Percentiles rank a stretch among this genome's conserved stretches.
Evolutionary conservation across 1,139 yeast genomes (phyloP).

Genomic region (Sugiyamaella neomexicana): DNA sequence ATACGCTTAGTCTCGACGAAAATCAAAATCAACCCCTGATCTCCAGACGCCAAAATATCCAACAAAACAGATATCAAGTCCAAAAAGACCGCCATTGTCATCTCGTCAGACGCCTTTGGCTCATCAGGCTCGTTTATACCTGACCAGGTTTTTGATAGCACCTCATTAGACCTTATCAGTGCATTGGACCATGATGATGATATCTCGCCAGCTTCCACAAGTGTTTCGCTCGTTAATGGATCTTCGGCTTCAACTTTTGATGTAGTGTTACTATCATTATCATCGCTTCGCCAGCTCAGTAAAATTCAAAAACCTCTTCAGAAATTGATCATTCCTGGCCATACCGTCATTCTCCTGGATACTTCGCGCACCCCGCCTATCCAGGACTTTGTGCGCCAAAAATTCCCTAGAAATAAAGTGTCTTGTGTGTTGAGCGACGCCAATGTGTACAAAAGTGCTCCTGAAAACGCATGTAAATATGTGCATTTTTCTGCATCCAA

Average conservation of each 20-base stretch:
- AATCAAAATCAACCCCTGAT: slow-evolving; percentile 80
- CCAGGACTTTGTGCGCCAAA: slow-evolving; percentile 33
- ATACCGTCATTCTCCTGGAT: slow-evolving; percentile 37
- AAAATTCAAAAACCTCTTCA: slow-evolving; percentile 32
- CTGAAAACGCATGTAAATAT: slow-evolving; percentile 2
- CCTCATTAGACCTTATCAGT: slow-evolving; percentile 19
- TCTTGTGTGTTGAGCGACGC: slow-evolving; percentile 23
- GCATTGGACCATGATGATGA: not conserved
- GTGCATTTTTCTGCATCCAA: slow-evolving; percentile 4
- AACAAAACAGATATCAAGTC: slow-evolving; percentile 58
- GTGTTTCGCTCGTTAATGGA: slow-evolving; percentile 10
- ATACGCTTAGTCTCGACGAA: slow-evolving; percentile 98
- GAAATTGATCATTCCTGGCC: slow-evolving; percentile 28
- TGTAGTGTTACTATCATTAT: slow-evolving; percentile 34
- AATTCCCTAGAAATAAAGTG: slow-evolving; percentile 33
- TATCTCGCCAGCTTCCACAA: slow-evolving; percentile 15
- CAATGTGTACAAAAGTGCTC: slow-evolving; percentile 6
- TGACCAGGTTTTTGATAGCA: slow-evolving; percentile 22
- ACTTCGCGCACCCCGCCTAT: slow-evolving; percentile 36
- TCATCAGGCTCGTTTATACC: slow-evolving; percentile 25
- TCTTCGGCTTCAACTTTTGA: slow-evolving; percentile 24
- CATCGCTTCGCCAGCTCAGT: slow-evolving; percentile 34
- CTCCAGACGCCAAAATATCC: slow-evolving; percentile 75
- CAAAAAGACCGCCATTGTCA: slow-evolving; percentile 1
- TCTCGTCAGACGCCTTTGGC: slow-evolving; percentile 34